Evolutionary conservation across 108 stramenopile species (phyloP).

Genomic region (Cylindrotheca fusiformis): DNA sequence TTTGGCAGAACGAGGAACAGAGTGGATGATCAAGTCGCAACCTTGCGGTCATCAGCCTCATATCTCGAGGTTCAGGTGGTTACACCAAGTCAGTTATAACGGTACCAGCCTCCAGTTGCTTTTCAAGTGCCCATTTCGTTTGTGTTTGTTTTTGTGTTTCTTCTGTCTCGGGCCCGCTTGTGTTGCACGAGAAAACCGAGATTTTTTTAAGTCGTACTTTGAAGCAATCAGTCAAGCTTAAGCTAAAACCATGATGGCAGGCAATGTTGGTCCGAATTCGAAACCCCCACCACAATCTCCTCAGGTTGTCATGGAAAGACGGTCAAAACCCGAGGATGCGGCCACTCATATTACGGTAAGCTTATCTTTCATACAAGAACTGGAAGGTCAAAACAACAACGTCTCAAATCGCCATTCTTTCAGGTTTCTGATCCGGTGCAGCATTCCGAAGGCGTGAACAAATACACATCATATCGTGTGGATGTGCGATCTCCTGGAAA

Average conservation of each 20-base stretch:
- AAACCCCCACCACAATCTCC: constrained; percentile 7
- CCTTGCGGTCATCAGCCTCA: too few species aligned
- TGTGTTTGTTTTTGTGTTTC: too few species aligned
- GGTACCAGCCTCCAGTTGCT: too few species aligned
- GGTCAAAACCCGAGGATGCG: constrained; percentile 57
- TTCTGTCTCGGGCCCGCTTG: too few species aligned
- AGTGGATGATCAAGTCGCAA: too few species aligned
- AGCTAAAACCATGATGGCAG: constrained; percentile 29
- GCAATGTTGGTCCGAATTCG: neutral
- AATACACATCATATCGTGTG: constrained; percentile 88
- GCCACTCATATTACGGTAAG: constrained; percentile 65
- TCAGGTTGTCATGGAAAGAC: constrained; percentile 22
- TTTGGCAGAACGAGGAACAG: too few species aligned
- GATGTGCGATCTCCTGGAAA: constrained; percentile 72
- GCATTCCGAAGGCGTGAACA: constrained; percentile 86
- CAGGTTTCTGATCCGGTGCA: constrained; percentile 89
- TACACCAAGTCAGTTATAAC: too few species aligned
- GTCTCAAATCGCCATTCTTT: neutral
- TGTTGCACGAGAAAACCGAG: too few species aligned
- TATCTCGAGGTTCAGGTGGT: too few species aligned
- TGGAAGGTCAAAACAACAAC: neutral
- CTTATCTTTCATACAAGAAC: neutral
- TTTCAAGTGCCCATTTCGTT: too few species aligned
- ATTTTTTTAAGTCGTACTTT: too few species aligned
- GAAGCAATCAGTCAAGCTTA: too few species aligned